These are phyloP conservation scores for Kalmusia sp. DNA, from an alignment of 2,329 filamentous ascomycete genomes.

Conservation along the genomic window DNA sequence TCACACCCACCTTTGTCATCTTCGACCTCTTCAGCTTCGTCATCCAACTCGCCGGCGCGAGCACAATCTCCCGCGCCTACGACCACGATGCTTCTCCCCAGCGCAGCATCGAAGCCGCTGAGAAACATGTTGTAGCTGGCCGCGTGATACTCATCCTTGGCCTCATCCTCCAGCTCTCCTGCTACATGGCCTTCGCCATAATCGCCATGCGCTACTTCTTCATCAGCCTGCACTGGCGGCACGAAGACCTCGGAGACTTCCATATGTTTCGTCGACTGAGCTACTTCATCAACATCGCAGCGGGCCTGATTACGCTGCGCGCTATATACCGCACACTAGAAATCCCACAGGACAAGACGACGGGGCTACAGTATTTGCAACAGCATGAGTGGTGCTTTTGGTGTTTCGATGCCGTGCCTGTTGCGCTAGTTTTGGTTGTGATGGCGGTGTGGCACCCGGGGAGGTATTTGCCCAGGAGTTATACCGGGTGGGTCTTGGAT, in stretches of 20 bases:
- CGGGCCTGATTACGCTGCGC: conserved; percentile 50
- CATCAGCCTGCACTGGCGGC: conserved; percentile 37
- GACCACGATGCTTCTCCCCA: conserved; percentile 43
- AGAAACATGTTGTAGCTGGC: conserved; percentile 36
- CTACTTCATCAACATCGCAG: conserved; percentile 44
- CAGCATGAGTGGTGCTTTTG: conserved; percentile 62
- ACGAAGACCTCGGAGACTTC: conserved; percentile 43
- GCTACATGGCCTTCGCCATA: conserved; percentile 59
- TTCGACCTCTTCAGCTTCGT: conserved; percentile 58
- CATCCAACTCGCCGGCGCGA: conserved; percentile 54
- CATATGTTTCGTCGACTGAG: conserved; percentile 43
- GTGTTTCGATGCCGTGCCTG: conserved; percentile 59
- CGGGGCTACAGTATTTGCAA: conserved; percentile 58
- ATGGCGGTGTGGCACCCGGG: conserved; percentile 60
- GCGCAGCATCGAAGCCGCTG: conserved; percentile 48
- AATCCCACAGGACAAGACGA: conserved; percentile 55
- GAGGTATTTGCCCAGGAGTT: conserved; percentile 38
- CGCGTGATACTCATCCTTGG: conserved; percentile 53
- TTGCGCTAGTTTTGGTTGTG: conserved; percentile 55
- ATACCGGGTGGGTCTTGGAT: conserved; percentile 36
- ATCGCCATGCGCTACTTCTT: conserved; percentile 44
- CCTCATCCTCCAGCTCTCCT: conserved; percentile 57
- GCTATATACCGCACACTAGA: conserved; percentile 63
- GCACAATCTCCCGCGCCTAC: conserved; percentile 48
- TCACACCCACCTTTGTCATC: conserved; percentile 57